Conservation (phyloP, 352 stramenopile genomes). For the Phytophthora sansomeana region DNA sequence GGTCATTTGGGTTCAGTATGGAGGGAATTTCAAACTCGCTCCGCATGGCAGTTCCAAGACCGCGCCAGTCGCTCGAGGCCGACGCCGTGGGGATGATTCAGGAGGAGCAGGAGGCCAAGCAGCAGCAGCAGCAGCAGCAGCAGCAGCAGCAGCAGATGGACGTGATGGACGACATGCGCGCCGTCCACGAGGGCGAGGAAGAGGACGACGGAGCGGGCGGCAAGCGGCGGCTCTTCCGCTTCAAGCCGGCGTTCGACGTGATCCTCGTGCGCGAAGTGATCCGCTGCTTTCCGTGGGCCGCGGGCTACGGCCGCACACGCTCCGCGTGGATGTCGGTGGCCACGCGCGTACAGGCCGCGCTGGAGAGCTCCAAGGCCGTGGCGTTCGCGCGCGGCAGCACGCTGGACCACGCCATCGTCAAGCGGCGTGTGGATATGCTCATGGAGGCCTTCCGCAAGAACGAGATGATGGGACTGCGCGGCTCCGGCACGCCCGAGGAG, state of each 20-base stretch:
- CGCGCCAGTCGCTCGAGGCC: slow-evolving; percentile 28
- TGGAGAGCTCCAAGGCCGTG: slow-evolving; percentile 37
- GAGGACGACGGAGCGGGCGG: slow-evolving; percentile 22
- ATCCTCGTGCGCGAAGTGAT: slow-evolving; percentile 52
- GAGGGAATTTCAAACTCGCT: no score
- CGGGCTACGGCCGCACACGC: slow-evolving; percentile 51
- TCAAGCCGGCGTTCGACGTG: slow-evolving; percentile 48
- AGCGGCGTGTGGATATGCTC: slow-evolving; percentile 51
- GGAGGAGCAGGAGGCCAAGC: slow-evolving; percentile 21
- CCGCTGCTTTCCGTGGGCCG: slow-evolving; percentile 47
- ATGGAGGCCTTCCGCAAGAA: slow-evolving; percentile 47
- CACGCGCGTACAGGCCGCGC: slow-evolving; percentile 32
- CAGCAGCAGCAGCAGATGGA: slow-evolving; percentile 21
- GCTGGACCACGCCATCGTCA: slow-evolving; percentile 49
- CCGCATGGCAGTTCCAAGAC: slow-evolving; percentile 24
- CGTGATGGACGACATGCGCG: slow-evolving; percentile 38
- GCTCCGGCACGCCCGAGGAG: slow-evolving; percentile 42
- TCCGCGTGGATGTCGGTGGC: slow-evolving; percentile 49
- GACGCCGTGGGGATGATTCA: slow-evolving; percentile 29
- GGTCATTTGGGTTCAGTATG: no score
- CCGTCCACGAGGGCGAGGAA: slow-evolving; percentile 21
- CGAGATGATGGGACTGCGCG: slow-evolving; percentile 45
- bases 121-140: slow-evolving; percentile 20
- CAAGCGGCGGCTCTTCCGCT: slow-evolving; percentile 50
- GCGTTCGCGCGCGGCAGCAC: slow-evolving; percentile 27